Percentiles rank a stretch among this genome's conserved stretches.
phyloP scores from a whole-genome alignment of 257 asterid species.

The Lycium ferocissimum region DNA sequence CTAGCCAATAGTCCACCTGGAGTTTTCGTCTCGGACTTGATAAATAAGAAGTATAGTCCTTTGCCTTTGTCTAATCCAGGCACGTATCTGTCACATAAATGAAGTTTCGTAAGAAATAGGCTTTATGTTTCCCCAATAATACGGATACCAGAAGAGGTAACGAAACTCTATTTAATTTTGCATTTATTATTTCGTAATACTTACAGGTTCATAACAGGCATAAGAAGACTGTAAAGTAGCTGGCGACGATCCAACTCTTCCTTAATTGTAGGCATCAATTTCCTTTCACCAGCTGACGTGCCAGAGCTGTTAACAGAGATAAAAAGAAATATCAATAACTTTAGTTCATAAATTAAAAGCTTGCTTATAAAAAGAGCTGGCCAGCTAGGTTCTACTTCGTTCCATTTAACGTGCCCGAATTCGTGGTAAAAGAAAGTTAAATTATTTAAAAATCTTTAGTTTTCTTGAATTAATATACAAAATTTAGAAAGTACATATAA shows the following conservation, averaged over 20 bases:
- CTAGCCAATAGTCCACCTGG: conserved; percentile 94
- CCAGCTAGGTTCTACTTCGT: not conserved
- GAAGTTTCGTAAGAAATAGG: conserved; percentile 36
- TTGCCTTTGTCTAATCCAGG: conserved; percentile 94
- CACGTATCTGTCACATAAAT: conserved; percentile 70
- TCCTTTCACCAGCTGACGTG: conserved; percentile 98
- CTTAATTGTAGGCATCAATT: conserved; percentile 88
- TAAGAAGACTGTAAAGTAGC: conserved; percentile 93
- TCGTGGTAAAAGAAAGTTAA: no score
- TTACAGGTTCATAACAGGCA: conserved; percentile 98
- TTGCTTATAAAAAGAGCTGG: not conserved
- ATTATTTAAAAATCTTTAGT: no score
- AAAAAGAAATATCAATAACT: not conserved
- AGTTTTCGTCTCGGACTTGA: conserved; percentile 86
- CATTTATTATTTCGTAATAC: conserved; percentile 34
- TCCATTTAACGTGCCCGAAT: not conserved
- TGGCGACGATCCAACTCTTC: conserved; percentile 97
- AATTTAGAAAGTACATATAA: no score
- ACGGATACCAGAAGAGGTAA: not conserved
- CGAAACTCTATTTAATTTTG: not conserved
- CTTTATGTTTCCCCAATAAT: not conserved
- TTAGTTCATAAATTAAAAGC: not conserved
- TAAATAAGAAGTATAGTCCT: conserved; percentile 82
- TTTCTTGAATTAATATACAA: no score
- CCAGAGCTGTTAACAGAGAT: conserved; percentile 58